These are phyloP conservation scores for Neoboletus brunneissimus DNA, from an alignment of 768 basidiomycete genomes.

Conservation along the genomic window DNA sequence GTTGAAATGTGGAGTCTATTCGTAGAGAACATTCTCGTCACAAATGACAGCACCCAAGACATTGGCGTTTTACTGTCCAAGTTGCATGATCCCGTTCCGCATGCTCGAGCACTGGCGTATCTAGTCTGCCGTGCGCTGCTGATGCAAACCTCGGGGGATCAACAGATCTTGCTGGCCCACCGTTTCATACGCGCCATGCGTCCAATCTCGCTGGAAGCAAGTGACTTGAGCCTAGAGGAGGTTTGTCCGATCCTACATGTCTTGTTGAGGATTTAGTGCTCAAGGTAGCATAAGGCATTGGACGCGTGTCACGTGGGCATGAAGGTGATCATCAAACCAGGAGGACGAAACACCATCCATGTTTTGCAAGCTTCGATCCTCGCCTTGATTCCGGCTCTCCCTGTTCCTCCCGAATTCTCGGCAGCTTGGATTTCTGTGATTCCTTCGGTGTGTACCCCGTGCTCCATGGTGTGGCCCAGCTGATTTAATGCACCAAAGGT, in stretches of 20 bases:
- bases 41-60: slow-evolving; percentile 42
- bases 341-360: slow-evolving; percentile 49
- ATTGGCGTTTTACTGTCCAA: slow-evolving; percentile 50
- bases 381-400: slow-evolving; percentile 46
- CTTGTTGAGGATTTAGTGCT: neutral
- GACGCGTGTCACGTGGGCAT: slow-evolving; percentile 45
- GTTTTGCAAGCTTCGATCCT: slow-evolving; percentile 61
- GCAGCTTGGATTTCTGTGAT: slow-evolving; percentile 48
- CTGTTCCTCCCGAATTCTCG: slow-evolving; percentile 38
- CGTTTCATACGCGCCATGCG: slow-evolving; percentile 46
- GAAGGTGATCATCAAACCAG: slow-evolving; percentile 57
- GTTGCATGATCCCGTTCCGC: slow-evolving; percentile 46
- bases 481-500: slow-evolving; percentile 14
- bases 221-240: slow-evolving; percentile 36
- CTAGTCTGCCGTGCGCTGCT: slow-evolving; percentile 65
- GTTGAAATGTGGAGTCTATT: neutral
- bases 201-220: slow-evolving; percentile 42
- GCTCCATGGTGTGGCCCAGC: neutral
- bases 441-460: slow-evolving; percentile 31
- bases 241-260: slow-evolving; percentile 18
- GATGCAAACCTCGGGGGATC: slow-evolving; percentile 51
- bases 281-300: slow-evolving; percentile 38
- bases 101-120: slow-evolving; percentile 56
- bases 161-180: slow-evolving; percentile 54
- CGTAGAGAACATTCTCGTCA: slow-evolving; percentile 63